A percentile compares a stretch with the other conserved stretches of the same genome.
These are phyloP conservation scores for Phialophora verrucosa DNA, from an alignment of 2,329 filamentous ascomycete genomes.

Conservation along the genomic window DNA sequence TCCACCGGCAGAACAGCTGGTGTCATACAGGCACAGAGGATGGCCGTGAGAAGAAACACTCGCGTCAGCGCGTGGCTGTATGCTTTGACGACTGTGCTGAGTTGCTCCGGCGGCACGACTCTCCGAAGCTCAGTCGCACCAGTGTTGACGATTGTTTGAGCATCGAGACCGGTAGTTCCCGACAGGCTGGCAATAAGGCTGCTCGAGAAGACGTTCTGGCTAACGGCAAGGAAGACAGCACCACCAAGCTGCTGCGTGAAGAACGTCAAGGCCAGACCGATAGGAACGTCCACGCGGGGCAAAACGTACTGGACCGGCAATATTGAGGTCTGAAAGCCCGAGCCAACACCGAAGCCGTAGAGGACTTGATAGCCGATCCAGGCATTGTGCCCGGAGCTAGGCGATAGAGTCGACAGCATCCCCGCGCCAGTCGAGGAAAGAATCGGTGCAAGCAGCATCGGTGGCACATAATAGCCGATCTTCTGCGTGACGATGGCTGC, in stretches of 20 bases:
- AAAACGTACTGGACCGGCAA: constrained; percentile 42
- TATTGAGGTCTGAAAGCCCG: constrained; percentile 37
- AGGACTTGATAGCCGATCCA: constrained; percentile 47
- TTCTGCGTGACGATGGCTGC: constrained; percentile 23
- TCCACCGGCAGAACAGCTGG: not conserved
- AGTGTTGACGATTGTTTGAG: constrained; percentile 39
- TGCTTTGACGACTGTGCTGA: constrained; percentile 40
- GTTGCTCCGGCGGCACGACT: constrained; percentile 37
- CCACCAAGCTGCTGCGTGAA: constrained; percentile 46
- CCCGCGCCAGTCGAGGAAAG: constrained; percentile 41
- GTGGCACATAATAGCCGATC: constrained; percentile 39
- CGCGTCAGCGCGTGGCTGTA: constrained; percentile 32
- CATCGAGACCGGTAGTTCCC: constrained; percentile 31
- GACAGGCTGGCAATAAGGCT: constrained; percentile 33
- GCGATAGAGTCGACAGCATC: constrained; percentile 42
- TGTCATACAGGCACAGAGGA: not conserved
- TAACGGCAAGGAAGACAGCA: constrained; percentile 43
- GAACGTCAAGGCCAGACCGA: constrained; percentile 42
- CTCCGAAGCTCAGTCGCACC: constrained; percentile 41
- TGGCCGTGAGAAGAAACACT: constrained; percentile 3
- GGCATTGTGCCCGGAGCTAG: not conserved
- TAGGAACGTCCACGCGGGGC: constrained; percentile 38
- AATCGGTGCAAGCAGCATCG: constrained; percentile 35
- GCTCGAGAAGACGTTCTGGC: constrained; percentile 41
- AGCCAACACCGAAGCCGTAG: constrained; percentile 38